phyloP scores from a whole-genome alignment of 1,284 basidiomycete species.

The Ganoderma lingzhi region DNA sequence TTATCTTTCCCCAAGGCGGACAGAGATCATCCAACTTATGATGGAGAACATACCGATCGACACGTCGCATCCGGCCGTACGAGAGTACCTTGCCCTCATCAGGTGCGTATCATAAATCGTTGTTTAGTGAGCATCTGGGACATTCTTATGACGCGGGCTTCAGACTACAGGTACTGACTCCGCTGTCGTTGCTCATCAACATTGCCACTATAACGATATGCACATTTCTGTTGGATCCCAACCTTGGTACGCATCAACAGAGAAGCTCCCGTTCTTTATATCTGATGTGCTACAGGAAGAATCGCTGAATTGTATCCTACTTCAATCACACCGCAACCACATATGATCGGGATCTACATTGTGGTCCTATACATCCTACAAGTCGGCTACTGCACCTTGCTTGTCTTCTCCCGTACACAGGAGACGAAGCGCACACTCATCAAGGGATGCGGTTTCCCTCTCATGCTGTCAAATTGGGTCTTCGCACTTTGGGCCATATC shows the following conservation, averaged over 20 bases:
- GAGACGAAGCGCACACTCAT: conserved; percentile 83
- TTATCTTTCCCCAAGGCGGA: not conserved
- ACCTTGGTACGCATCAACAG: conserved; percentile 49
- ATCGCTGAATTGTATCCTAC: conserved; percentile 70
- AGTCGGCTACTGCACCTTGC: conserved; percentile 83
- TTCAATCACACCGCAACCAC: conserved; percentile 73
- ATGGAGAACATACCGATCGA: conserved; percentile 43
- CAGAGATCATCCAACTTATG: conserved; percentile 17
- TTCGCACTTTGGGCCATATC: conserved; percentile 87
- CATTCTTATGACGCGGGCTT: conserved; percentile 16
- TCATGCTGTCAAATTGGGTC: conserved; percentile 84
- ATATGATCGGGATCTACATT: conserved; percentile 74
- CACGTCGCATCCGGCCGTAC: conserved; percentile 41
- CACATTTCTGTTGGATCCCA: conserved; percentile 60
- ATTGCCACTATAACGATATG: conserved; percentile 69
- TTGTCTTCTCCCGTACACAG: conserved; percentile 73
- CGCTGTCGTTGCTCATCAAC: conserved; percentile 78
- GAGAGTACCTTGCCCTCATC: conserved; percentile 43
- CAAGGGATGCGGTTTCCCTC: conserved; percentile 79
- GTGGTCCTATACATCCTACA: conserved; percentile 66
- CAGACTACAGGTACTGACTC: conserved; percentile 81
- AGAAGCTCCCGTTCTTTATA: not conserved
- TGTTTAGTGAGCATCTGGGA: too few relatives aligned
- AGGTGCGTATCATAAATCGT: conserved; percentile 28
- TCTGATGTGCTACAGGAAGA: conserved; percentile 46